Evolutionary conservation across 1,284 basidiomycete species (phyloP).

Genomic region (Abortiporus biennis): DNA sequence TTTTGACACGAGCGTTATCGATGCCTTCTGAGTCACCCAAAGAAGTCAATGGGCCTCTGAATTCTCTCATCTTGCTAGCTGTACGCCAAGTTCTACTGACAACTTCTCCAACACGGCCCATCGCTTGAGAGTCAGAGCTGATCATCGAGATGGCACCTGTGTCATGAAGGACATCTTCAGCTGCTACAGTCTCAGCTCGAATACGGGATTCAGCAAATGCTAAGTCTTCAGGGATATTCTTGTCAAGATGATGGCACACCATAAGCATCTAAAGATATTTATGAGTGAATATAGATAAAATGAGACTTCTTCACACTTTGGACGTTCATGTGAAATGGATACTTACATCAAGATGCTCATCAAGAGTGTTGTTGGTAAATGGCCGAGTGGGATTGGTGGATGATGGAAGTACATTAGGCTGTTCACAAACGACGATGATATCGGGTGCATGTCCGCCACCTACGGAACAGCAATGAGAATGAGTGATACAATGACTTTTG

Average conservation of each 20-base stretch:
- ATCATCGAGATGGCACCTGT: constrained; percentile 95
- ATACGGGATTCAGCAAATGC: constrained; percentile 98
- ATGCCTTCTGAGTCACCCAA: constrained; percentile 59
- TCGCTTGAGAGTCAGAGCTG: constrained; percentile 92
- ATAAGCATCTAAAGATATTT: constrained; percentile 79
- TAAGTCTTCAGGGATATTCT: constrained; percentile 88
- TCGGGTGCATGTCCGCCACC: constrained; percentile 97
- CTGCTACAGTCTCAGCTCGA: constrained; percentile 93
- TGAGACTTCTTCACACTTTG: too few relatives aligned
- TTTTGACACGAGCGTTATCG: constrained; percentile 96
- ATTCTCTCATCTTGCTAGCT: constrained; percentile 88
- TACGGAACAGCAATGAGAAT: constrained; percentile 21
- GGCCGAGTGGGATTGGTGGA: constrained; percentile 98
- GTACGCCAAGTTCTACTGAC: constrained; percentile 93
- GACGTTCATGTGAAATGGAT: not conserved
- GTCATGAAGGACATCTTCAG: constrained; percentile 96
- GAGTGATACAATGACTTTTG: constrained; percentile 1
- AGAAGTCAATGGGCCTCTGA: constrained; percentile 62
- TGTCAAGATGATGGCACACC: constrained; percentile 92
- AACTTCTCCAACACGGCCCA: constrained; percentile 98
- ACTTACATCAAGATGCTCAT: constrained; percentile 93
- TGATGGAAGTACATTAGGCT: constrained; percentile 89
- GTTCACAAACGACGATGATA: constrained; percentile 93
- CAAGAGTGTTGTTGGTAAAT: constrained; percentile 88
- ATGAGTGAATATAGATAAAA: constrained; percentile 7